Percentiles rank a stretch among this genome's conserved stretches.
phyloP scores from a whole-genome alignment of 768 basidiomycete genomes.

The Suillus luteus region DNA sequence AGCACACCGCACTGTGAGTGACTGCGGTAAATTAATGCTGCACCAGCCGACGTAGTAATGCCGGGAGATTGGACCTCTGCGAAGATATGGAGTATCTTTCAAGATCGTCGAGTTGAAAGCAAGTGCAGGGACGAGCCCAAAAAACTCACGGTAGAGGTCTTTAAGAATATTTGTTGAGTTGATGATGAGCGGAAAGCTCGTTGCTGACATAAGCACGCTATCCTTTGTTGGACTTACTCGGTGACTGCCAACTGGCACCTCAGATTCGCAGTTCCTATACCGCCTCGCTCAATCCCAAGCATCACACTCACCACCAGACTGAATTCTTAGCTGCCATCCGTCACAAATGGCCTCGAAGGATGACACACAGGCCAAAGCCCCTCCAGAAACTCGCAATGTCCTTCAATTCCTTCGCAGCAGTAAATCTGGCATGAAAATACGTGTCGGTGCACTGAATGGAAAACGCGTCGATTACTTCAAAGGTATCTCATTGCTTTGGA shows the following conservation, averaged over 20 bases:
- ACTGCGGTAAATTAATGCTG: neutral
- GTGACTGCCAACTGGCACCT: neutral
- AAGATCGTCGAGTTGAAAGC: neutral
- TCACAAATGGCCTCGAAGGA: slow-evolving; percentile 49
- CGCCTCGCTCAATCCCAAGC: neutral
- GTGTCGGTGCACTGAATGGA: slow-evolving; percentile 89
- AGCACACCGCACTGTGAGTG: neutral
- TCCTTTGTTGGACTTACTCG: slow-evolving; percentile 4
- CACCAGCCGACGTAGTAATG: neutral
- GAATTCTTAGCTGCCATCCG: neutral
- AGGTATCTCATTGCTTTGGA: slow-evolving; percentile 48
- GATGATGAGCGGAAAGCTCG: neutral
- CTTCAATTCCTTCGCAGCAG: slow-evolving; percentile 87
- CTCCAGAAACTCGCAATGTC: slow-evolving; percentile 77
- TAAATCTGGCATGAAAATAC: slow-evolving; percentile 83
- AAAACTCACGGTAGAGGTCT: neutral
- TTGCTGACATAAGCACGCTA: neutral
- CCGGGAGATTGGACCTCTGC: neutral
- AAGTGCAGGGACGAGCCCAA: neutral
- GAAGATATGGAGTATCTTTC: neutral
- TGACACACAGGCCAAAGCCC: slow-evolving; percentile 72
- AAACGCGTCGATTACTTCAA: slow-evolving; percentile 98
- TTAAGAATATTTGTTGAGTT: neutral
- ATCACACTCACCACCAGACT: neutral
- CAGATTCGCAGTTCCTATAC: neutral